Evolutionary conservation across 805 yeast species (phyloP).

Genomic region (Yarrowia alimentaria): DNA sequence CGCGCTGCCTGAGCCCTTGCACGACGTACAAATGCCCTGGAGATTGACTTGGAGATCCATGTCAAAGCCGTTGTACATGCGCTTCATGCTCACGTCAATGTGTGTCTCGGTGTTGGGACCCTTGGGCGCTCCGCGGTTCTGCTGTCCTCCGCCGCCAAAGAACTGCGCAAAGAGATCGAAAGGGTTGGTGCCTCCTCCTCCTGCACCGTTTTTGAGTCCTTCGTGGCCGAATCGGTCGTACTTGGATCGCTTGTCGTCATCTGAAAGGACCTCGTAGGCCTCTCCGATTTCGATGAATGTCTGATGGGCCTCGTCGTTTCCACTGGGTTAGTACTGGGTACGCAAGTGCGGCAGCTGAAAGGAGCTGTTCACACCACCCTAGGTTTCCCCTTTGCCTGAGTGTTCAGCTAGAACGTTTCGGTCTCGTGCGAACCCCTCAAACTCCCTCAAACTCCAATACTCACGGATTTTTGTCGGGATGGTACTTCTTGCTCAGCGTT

Average conservation of each 20-base stretch:
- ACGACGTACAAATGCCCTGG: constrained; percentile 71
- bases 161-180: constrained; percentile 65
- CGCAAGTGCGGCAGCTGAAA: neutral
- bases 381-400: too few relatives aligned
- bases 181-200: constrained; percentile 39
- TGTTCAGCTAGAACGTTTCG: too few relatives aligned
- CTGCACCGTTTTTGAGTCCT: constrained; percentile 53
- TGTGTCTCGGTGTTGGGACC: constrained; percentile 64
- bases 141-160: constrained; percentile 48
- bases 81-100: constrained; percentile 57
- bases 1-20: constrained; percentile 81
- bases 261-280: constrained; percentile 86
- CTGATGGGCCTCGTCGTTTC: constrained; percentile 73
- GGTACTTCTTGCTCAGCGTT: constrained; percentile 76
- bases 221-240: constrained; percentile 87
- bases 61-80: constrained; percentile 68
- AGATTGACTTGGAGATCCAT: constrained; percentile 61
- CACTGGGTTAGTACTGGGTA: too few relatives aligned
- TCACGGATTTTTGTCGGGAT: constrained; percentile 95
- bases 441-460: too few relatives aligned
- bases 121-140: constrained; percentile 40
- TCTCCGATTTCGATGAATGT: constrained; percentile 88
- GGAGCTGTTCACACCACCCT: too few relatives aligned
- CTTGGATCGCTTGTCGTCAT: constrained; percentile 78
- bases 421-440: too few relatives aligned